Evolutionary conservation across 768 basidiomycete genomes (phyloP), one percentile per base, ranked within the genome.

Genomic region (Mycena amicta): DNA sequence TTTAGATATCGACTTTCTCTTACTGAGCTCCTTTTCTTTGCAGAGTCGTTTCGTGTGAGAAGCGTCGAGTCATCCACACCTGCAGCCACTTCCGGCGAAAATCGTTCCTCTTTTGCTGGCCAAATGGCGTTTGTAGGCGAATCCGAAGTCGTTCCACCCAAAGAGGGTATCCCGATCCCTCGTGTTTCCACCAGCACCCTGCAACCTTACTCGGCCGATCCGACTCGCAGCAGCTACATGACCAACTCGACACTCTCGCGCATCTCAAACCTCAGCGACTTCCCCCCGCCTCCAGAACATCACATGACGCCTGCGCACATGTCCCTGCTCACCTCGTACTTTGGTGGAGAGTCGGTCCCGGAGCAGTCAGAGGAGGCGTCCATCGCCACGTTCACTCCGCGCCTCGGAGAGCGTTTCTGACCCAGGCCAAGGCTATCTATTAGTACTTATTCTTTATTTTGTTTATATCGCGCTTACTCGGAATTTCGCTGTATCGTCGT

Each of bases 31-130:
- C n/a, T 37, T 28, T 33, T 37, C 31, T 43, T 57, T 55, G 5
- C 63, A 86, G 84, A 78, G 50, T 54, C 72, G 16, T 74, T 83
- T 65, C 81, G 83, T 39, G 67, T 86, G 27, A 81, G 84, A 23
- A 67, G 74, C 29, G 74, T 87, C 5, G 83, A 82, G 59, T 78
- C 83, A 3, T 69, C 75, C 11, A 86, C 83, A 1, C 86, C 85
- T 0, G 73, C 80, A 11, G 72, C 77, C n/a, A 72, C 74, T 15
- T 62, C 70, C 2, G 66, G 71, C 3, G 71, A 77, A 27, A 74
- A 75, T 47, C 81, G 80, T 15, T 50, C 57, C 11, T 80, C 79
- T 4, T 74, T 70, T 52, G 72, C 68, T 18, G 79, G 78, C 4
- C 73, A 78, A 45, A 69, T 78, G 55, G 69, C 70, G 22, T 66